Base-by-base conservation (phyloP, 2,329 filamentous ascomycete species). In the Endocalyx cinctus region DNA sequence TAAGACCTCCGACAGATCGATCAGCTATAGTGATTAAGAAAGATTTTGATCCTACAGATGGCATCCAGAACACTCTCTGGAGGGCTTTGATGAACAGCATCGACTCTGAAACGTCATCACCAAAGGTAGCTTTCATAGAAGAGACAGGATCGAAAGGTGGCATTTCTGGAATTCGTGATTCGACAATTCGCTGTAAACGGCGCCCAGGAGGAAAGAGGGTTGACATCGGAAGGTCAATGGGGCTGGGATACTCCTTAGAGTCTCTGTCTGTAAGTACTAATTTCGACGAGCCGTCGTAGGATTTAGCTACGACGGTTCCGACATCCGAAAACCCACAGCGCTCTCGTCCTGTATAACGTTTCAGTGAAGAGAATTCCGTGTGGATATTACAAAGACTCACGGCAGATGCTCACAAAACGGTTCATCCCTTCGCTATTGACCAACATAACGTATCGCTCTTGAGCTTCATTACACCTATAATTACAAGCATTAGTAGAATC, bases 21-120 rank as follows among this genome's bases (percentile, higher is more conserved):
- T 97, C 92, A 31, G 85, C 89, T 46, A 97, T 98, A 2, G 92
- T 97, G 54, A 98, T 96, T 23, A 98, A 72, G 69, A 97, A 98
- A 15, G 84, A 88, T 64, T 97, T 97, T 15, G 89, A 96, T n/a
- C 88, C 90, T 15, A 97, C 92, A 2, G 89, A 77, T 14, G 92
- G 90, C 33, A 97, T 70, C 31, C 79, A 78, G 34, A 97, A 79
- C 3, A 97, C 87, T 41, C 87, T 72, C 48, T 87, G 79, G 1
- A 87, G 77, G 12, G 90, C 88, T 59, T 89, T 67, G 17, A 58
- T 62, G 18, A 79, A 53, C 19, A 77, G 52, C 84, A 26, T 50
- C 2, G 42, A 89, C 4, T 70, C 82, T 5, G 41, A 34, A 3
- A 39, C 87, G 63, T 85, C 92, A 63, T 96, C 90, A 20, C 92